These are phyloP conservation scores for Didymella lethalis DNA, from an alignment of 2,329 filamentous ascomycete genomes.

Conservation along the genomic window DNA sequence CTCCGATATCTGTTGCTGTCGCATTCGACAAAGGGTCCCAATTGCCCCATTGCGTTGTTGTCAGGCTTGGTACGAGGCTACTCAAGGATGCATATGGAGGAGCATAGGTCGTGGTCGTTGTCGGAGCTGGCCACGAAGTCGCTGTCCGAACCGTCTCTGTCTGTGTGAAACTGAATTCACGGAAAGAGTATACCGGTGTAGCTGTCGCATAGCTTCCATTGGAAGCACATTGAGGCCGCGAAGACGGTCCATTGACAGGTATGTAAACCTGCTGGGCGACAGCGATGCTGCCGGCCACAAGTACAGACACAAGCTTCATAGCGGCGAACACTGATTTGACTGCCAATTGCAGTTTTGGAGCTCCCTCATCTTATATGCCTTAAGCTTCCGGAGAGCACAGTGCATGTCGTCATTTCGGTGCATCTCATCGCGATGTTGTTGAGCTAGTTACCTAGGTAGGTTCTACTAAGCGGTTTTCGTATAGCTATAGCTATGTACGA, in stretches of 20 bases:
- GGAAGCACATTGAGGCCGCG: conserved; percentile 38
- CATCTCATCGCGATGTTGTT: conserved; percentile 1
- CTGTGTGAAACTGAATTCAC: conserved; percentile 49
- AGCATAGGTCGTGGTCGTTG: conserved; percentile 48
- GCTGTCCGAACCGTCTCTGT: conserved; percentile 52
- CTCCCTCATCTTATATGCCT: conserved; percentile 4
- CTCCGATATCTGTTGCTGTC: conserved; percentile 44
- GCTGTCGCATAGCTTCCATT: conserved; percentile 38
- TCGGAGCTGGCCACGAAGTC: conserved; percentile 46
- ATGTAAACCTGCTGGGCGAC: conserved; percentile 50
- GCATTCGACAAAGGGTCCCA: conserved; percentile 50
- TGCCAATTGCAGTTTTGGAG: not conserved
- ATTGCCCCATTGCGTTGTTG: conserved; percentile 54
- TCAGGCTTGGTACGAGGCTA: conserved; percentile 46
- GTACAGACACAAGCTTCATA: conserved; percentile 28
- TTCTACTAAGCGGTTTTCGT: conserved; percentile 1
- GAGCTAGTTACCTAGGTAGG: not conserved
- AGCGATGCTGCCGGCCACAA: conserved; percentile 20
- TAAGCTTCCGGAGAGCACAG: not conserved
- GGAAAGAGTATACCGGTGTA: conserved; percentile 42
- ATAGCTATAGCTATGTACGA: not conserved
- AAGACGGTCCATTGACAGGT: conserved; percentile 38
- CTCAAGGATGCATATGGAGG: conserved; percentile 48
- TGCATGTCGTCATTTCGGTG: conserved; percentile 10
- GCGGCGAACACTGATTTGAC: not conserved